Conservation (phyloP, 371 early-diverging fungal genomes). For the Mucor lusitanicus region DNA sequence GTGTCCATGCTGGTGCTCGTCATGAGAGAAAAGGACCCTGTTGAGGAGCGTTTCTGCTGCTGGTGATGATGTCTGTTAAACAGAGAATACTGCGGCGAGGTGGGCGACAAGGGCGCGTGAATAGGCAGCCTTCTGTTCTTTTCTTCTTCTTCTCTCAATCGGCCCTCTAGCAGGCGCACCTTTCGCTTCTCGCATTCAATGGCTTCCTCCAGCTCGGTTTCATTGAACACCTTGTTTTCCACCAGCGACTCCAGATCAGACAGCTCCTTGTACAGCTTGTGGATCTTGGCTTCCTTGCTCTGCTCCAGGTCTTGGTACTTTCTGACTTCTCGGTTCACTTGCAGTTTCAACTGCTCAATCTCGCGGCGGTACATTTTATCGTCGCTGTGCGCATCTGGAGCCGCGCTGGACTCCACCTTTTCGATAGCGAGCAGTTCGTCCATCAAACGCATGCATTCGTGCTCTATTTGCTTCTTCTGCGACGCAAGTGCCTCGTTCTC, state of each 20-base stretch:
- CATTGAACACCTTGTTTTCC: slow-evolving; percentile 72
- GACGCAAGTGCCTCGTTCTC: slow-evolving; percentile 25
- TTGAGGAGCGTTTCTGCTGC: background rate
- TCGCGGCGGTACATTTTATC: slow-evolving; percentile 13
- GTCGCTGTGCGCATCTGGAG: no score
- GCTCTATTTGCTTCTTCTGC: slow-evolving; percentile 64
- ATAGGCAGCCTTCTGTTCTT: background rate
- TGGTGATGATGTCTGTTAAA: background rate
- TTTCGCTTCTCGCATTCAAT: slow-evolving; percentile 46
- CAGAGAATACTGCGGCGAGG: slow-evolving; percentile 5
- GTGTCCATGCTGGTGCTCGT: slow-evolving; percentile 7
- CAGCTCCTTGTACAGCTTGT: slow-evolving; percentile 63
- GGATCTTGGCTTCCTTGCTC: slow-evolving; percentile 56
- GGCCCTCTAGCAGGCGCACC: slow-evolving; percentile 39
- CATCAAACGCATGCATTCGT: slow-evolving; percentile 71
- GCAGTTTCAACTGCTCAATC: slow-evolving; percentile 49
- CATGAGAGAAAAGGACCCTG: slow-evolving; percentile 6
- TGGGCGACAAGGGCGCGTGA: slow-evolving; percentile 13
- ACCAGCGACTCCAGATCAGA: slow-evolving; percentile 67
- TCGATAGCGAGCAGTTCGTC: slow-evolving; percentile 58
- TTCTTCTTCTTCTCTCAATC: slow-evolving; percentile 12
- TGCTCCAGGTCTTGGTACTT: slow-evolving; percentile 56
- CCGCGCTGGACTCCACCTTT: slow-evolving; percentile 14
- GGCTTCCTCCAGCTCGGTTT: slow-evolving; percentile 67
- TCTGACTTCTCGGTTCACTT: slow-evolving; percentile 46